A percentile compares a stretch with the other conserved stretches of the same genome.
These are phyloP conservation scores for Aspergillus funiculosus DNA, from an alignment of 495 filamentous ascomycete species.

Conservation along the genomic window DNA sequence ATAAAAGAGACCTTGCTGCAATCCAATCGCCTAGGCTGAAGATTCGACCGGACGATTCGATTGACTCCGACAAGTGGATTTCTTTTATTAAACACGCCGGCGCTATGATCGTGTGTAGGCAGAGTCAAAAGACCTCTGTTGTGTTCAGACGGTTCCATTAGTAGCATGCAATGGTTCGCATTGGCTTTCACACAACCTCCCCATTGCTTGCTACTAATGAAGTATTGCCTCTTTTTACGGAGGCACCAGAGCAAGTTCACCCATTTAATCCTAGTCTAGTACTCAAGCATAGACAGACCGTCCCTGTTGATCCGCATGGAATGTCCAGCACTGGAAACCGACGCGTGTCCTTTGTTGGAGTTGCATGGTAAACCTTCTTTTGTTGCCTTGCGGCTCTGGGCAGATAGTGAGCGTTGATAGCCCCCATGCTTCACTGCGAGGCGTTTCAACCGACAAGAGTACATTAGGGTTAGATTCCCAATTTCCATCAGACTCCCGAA, in stretches of 20 bases:
- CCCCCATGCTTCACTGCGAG: conserved; percentile 39
- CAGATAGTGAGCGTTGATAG: conserved; percentile 28
- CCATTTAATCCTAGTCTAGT: conserved; percentile 26
- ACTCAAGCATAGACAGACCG: conserved; percentile 30
- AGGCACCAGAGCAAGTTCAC: conserved; percentile 35
- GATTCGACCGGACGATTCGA: conserved; percentile 23
- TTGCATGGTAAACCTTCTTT: conserved; percentile 46
- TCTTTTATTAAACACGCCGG: conserved; percentile 17
- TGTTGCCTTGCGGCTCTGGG: conserved; percentile 33
- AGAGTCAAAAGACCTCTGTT: conserved; percentile 24
- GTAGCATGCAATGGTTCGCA: conserved; percentile 21
- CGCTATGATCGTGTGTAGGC: conserved; percentile 35
- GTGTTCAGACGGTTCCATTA: conserved; percentile 32
- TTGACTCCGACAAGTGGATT: conserved; percentile 51
- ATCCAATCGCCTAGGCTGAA: conserved; percentile 19
- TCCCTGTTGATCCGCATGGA: conserved; percentile 39
- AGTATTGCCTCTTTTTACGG: conserved; percentile 17
- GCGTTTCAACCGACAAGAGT: conserved; percentile 31
- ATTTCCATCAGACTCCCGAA: conserved; percentile 20
- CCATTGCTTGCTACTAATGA: conserved; percentile 15
- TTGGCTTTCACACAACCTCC: conserved; percentile 13
- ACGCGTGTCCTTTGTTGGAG: conserved; percentile 37
- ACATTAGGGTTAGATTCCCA: conserved; percentile 41
- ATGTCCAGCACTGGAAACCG: conserved; percentile 43
- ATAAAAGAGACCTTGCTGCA: conserved; percentile 45